Percentiles rank a stretch among this genome's conserved stretches.
phyloP scores from a whole-genome alignment of 176 grass and related monocot species.

The Phoenix dactylifera region DNA sequence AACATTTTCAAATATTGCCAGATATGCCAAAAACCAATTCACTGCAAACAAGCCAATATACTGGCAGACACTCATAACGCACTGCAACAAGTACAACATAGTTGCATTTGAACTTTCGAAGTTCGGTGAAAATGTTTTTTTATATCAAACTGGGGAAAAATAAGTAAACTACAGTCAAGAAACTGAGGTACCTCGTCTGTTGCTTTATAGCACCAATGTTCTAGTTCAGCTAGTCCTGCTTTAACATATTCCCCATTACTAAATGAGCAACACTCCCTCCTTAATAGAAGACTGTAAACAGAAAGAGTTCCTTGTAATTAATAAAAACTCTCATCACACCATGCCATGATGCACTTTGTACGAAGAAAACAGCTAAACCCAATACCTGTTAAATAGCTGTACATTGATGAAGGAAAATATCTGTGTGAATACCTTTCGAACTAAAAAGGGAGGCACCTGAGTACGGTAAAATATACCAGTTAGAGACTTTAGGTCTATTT shows the following conservation, averaged over 20 bases:
- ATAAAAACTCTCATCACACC: not conserved
- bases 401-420: conserved; percentile 99
- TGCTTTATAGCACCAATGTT: conserved; percentile 90
- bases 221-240: conserved; percentile 95
- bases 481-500: not conserved
- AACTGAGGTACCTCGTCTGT: conserved; percentile 77
- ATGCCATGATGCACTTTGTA: conserved; percentile 5
- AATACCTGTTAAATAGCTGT: conserved; percentile 95
- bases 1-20: no score
- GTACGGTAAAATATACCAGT: conserved; percentile 2
- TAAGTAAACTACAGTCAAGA: not conserved
- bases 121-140: no score
- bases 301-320: conserved; percentile 4
- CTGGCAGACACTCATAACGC: no score
- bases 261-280: conserved; percentile 98
- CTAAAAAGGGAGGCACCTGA: conserved; percentile 98
- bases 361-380: conserved; percentile 5
- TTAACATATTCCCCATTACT: conserved; percentile 97
- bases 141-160: no score
- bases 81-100: no score
- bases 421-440: conserved; percentile 93
- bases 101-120: no score
- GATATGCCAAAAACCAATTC: no score
- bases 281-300: conserved; percentile 67
- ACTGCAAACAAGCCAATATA: no score